A percentile compares a stretch with the other conserved stretches of the same genome.
These are phyloP conservation scores for Elongisporangium anandrum DNA, from an alignment of 352 stramenopile species.

Conservation along the genomic window DNA sequence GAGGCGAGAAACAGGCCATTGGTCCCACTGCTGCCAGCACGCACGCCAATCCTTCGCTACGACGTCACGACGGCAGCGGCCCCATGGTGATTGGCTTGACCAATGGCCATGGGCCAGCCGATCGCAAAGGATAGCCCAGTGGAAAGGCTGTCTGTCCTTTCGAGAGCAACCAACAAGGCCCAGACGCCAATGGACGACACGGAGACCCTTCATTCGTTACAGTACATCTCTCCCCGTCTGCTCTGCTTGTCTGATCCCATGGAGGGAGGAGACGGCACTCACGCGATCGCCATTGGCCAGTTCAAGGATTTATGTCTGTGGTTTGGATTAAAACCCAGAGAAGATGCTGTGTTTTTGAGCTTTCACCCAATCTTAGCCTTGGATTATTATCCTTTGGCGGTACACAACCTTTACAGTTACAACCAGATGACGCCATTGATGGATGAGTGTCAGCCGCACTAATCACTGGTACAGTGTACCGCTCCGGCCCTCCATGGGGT, in stretches of 20 bases:
- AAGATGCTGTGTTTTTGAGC: neutral
- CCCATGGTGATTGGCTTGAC: no score
- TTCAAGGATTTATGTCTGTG: no score
- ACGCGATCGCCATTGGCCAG: neutral
- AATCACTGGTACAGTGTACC: neutral
- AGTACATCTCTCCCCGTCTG: neutral
- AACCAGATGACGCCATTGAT: neutral
- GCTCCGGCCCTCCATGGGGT: neutral
- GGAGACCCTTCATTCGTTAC: neutral
- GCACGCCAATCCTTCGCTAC: neutral
- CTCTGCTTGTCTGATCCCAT: neutral
- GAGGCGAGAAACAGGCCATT: neutral
- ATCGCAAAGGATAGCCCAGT: neutral
- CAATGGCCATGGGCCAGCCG: no score
- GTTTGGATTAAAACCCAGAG: neutral
- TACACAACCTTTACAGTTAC: neutral
- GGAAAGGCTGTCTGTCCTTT: neutral
- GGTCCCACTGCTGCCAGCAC: neutral
- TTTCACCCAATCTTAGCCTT: neutral
- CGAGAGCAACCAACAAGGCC: neutral
- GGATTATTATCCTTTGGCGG: neutral
- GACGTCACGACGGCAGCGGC: neutral
- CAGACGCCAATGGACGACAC: neutral
- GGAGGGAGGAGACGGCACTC: neutral
- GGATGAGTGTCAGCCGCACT: neutral